These are phyloP conservation scores for Tuber melanosporum DNA, from an alignment of 495 filamentous ascomycete species.

Conservation along the genomic window DNA sequence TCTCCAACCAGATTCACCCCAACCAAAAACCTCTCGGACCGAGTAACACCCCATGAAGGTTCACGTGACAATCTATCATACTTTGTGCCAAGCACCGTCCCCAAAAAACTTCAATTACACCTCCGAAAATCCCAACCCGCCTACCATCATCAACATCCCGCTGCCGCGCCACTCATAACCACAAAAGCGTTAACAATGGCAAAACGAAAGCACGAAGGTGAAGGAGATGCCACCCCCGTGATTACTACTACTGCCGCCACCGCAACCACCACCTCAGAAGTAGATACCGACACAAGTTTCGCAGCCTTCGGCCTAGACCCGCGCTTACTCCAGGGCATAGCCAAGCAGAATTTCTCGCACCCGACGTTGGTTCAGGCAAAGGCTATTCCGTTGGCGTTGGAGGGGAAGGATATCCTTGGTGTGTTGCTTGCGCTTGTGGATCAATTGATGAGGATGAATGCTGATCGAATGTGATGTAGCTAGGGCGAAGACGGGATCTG, in stretches of 20 bases:
- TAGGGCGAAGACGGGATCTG: conserved; percentile 85
- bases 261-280: background rate
- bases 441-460: background rate
- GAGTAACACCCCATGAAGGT: background rate
- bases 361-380: conserved; percentile 81
- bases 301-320: conserved; percentile 65
- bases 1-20: too few relatives aligned
- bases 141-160: background rate
- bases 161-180: background rate
- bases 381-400: conserved; percentile 82
- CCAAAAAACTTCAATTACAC: background rate
- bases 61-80: background rate
- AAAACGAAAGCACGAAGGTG: background rate
- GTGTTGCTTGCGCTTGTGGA: conserved; percentile 14
- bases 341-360: conserved; percentile 70
- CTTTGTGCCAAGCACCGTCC: background rate
- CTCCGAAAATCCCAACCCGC: background rate
- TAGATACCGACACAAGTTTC: conserved; percentile 45
- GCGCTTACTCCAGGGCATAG: conserved; percentile 76
- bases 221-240: background rate
- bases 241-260: background rate
- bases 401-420: conserved; percentile 84
- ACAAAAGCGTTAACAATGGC: background rate
- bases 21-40: background rate
- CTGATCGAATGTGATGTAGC: conserved; percentile 44